Evolutionary conservation across 176 grass and related monocot species (phyloP), one percentile per base, ranked within the genome.

Genomic region (Avena sativa): DNA sequence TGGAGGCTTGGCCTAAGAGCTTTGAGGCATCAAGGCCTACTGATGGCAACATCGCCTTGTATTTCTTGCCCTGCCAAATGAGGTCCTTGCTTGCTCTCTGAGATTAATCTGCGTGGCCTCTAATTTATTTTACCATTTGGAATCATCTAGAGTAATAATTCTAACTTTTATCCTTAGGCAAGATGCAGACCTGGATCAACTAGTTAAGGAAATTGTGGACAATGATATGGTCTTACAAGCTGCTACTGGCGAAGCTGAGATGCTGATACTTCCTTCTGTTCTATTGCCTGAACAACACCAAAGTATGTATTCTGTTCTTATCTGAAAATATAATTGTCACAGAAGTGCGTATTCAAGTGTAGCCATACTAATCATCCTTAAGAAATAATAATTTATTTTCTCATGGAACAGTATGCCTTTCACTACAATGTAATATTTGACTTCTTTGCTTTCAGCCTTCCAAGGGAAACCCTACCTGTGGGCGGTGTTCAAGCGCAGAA

Each of bases 201-300:
- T 86, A 10, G 55, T 92, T 13, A 43, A 84, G 50, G 85, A 92
- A 68, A 65, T 92, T 11, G 78, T 85, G 15, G 79, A 91, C 26
- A 72, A 91, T 65, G 81, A 91, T 78, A 68, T 85, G 16, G 75
- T 71, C 17, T 69, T 94, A 36, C 79, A 48, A 10, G 46, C 85
- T 61, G 40, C 38, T 51, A 8, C 87, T 25, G 81, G 56, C 73
- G 70, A 82, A n/a, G 84, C 23, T 50, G 87, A 92, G 55, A n/a
- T 94, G 86, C 63, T 94, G n/a, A 51, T 94, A 17, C 85, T 87
- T 20, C 81, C 92, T 74, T 94, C 92, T 79, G 79, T 36, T 85
- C 36, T 89, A 84, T 76, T 94, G 38, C 87, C 87, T 15, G 4
- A 85, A 53, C 55, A 60, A 46, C 87, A 87, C 59, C 79, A 76